Evolutionary conservation across 495 filamentous ascomycete genomes (phyloP).

Genomic region (Darksidea phi): DNA sequence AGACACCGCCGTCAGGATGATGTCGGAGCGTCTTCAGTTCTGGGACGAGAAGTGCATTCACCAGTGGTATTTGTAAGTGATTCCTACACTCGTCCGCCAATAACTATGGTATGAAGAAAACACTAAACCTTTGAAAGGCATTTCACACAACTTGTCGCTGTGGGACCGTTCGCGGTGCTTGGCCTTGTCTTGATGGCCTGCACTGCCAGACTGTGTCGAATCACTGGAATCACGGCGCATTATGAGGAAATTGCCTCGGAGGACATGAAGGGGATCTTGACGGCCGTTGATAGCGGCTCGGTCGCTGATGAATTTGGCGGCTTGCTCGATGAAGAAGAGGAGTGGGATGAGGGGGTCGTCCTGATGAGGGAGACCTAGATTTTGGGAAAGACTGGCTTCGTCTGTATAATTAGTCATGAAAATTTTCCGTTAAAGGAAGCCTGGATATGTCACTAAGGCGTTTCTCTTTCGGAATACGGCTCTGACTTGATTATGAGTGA

Average conservation of each 20-base stretch:
- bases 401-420: too few relatives aligned
- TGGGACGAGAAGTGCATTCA: constrained; percentile 30
- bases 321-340: constrained; percentile 20
- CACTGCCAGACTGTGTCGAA: constrained; percentile 21
- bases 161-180: constrained; percentile 28
- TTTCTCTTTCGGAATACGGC: too few relatives aligned
- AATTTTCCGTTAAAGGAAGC: too few relatives aligned
- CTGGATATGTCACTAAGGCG: too few relatives aligned
- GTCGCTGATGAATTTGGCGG: constrained; percentile 14
- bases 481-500: too few relatives aligned
- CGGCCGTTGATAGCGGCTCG: constrained; percentile 10
- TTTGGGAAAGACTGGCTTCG: too few relatives aligned
- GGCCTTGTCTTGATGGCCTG: constrained; percentile 33
- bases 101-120: neutral
- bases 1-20: neutral
- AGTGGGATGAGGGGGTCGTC: constrained; percentile 25
- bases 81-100: neutral
- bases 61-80: constrained; percentile 34
- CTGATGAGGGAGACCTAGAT: constrained; percentile 16
- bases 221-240: constrained; percentile 28
- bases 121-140: constrained; percentile 12
- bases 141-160: constrained; percentile 33
- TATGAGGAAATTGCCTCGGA: constrained; percentile 32
- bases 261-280: constrained; percentile 26
- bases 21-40: constrained; percentile 18